phyloP scores from a whole-genome alignment of 768 basidiomycete species.

The Boletus fagicola region DNA sequence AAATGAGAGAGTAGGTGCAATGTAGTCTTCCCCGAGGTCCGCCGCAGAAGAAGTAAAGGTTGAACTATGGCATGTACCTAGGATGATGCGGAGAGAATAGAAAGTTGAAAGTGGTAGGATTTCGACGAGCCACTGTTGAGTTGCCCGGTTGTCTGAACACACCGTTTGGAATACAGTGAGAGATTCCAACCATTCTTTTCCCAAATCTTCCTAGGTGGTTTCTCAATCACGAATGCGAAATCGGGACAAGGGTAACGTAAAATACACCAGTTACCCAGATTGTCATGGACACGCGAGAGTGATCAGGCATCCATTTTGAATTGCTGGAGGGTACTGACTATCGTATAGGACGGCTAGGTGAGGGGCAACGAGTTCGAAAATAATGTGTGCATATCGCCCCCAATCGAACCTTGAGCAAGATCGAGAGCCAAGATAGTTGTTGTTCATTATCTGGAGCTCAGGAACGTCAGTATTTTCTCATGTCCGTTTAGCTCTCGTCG shows the following conservation, averaged over 20 bases:
- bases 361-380: not conserved
- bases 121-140: not conserved
- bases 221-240: not conserved
- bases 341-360: not conserved
- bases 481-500: not conserved
- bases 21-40: too few species aligned
- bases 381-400: not conserved
- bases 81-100: not conserved
- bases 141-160: not conserved
- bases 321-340: not conserved
- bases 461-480: too few species aligned
- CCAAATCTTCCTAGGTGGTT: not conserved
- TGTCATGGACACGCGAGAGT: not conserved
- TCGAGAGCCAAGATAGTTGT: not conserved
- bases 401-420: not conserved
- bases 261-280: not conserved
- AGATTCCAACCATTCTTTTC: not conserved
- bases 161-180: not conserved
- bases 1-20: not conserved
- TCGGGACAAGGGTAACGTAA: not conserved
- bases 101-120: not conserved
- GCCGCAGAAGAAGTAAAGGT: not conserved
- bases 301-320: not conserved
- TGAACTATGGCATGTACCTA: not conserved
- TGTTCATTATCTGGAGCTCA: not conserved